Conservation (phyloP, 129 eudicot genomes). For the Erigeron canadensis region DNA sequence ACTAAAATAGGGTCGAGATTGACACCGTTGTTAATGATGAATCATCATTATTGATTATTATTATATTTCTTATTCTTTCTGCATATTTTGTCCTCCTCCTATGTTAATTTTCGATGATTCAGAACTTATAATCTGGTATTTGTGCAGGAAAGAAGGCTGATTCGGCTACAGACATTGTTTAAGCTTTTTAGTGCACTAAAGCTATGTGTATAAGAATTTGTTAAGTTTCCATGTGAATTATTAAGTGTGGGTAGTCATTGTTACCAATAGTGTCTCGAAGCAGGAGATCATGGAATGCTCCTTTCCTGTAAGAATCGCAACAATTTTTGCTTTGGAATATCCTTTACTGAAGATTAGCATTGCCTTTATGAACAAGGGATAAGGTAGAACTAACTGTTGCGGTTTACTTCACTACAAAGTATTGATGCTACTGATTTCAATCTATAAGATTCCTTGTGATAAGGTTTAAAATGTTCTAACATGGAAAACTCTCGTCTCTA, state of each 20-base stretch:
- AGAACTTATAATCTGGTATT: background rate
- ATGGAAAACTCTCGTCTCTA: too few species aligned
- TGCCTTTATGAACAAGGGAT: too few species aligned
- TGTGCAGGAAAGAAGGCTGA: conserved; percentile 80
- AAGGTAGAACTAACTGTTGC: background rate
- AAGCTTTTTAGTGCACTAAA: conserved; percentile 11
- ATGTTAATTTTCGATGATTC: background rate
- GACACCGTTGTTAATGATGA: too few species aligned
- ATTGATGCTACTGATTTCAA: background rate
- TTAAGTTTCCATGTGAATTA: background rate
- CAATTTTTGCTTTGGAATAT: background rate
- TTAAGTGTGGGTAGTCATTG: background rate
- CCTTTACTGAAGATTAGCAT: background rate
- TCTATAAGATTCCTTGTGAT: background rate
- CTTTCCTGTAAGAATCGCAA: background rate
- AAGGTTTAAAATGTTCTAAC: too few species aligned
- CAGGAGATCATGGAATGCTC: background rate
- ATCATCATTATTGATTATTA: too few species aligned
- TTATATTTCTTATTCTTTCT: background rate
- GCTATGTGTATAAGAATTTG: background rate
- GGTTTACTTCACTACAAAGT: background rate
- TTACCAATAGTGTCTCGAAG: background rate
- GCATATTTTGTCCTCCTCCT: conserved; percentile 3
- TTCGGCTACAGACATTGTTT: conserved; percentile 62
- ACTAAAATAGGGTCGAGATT: too few species aligned